Evolutionary conservation across 2,329 filamentous ascomycete genomes (phyloP), one percentile per base, ranked within the genome.

Genomic region (Cadophora sp.): DNA sequence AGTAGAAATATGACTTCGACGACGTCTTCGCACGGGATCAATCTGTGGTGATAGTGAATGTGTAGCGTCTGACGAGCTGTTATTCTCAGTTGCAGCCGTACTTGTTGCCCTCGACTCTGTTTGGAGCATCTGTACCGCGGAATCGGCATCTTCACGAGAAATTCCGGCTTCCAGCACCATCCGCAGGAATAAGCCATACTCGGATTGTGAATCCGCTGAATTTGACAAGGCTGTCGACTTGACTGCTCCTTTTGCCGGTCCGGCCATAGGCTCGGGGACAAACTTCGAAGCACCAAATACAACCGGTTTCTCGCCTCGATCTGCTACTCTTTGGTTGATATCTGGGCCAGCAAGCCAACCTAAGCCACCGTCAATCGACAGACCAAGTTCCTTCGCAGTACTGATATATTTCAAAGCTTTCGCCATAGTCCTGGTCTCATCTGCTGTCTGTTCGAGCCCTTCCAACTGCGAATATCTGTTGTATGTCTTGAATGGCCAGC

Each of bases 271-370:
- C 66, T 84, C 81, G 46, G 79, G 78, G 4, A 72, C 66, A 50
- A 77, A 71, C 79, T 74, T 56, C 64, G 72, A 73, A 77, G 79
- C 11, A 68, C 84, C 83, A 73, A 88, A 87, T 0, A 88, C 81
- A 9, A 76, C 70, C 31, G 79, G 76, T 24, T 78, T 79, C 3
- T 68, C 69, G n/a, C 77, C 78, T 1, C 79, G 71, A 6, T 72
- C 80, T 22, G 81, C 79, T 58, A 85, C 80, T 24, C 85, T 80
- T 6, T 80, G 80, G 56, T 83, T 83, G 22, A 83, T 79, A 75
- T 91, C 89, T 1, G 89, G 87, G 0, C 89, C 89, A 58, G 81
- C 80, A 12, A 92, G 82, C 83, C 89, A 92, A 12, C 91, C 91
- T 46, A 92, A 81, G 11, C 90, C 89, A 66, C 85, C 89, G 74